These are phyloP conservation scores for Penicillium steckii DNA, from an alignment of 495 filamentous ascomycete species.

Conservation along the genomic window DNA sequence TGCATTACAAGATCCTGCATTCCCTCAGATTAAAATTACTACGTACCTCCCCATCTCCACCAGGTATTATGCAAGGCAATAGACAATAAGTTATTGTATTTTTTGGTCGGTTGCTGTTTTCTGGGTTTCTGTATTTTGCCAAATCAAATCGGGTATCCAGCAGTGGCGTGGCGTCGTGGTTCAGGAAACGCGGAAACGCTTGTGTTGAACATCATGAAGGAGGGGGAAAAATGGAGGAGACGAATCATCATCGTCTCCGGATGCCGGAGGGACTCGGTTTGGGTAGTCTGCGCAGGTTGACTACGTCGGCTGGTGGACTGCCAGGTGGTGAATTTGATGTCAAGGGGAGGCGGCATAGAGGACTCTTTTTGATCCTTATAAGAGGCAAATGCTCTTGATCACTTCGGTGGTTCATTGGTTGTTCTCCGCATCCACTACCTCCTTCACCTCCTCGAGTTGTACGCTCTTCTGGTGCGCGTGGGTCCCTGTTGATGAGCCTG, in stretches of 20 bases:
- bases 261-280: slow-evolving; percentile 7
- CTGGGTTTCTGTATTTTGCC: slow-evolving; percentile 4
- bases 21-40: slow-evolving; percentile 8
- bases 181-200: slow-evolving; percentile 25
- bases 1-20: slow-evolving; percentile 5
- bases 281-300: slow-evolving; percentile 26
- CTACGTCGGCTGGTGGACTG: slow-evolving; percentile 13
- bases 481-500: slow-evolving; percentile 11
- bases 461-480: slow-evolving; percentile 47
- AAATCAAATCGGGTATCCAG: slow-evolving; percentile 43
- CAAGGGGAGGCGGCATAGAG: background rate
- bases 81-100: slow-evolving; percentile 3
- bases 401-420: slow-evolving; percentile 15
- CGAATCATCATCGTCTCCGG: slow-evolving; percentile 5
- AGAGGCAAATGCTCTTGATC: background rate
- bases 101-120: slow-evolving; percentile 14
- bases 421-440: slow-evolving; percentile 60
- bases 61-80: background rate
- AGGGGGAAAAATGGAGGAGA: slow-evolving; percentile 4
- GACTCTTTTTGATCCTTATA: background rate
- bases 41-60: slow-evolving; percentile 1
- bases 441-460: slow-evolving; percentile 46
- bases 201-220: slow-evolving; percentile 30
- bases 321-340: slow-evolving; percentile 1
- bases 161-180: slow-evolving; percentile 22